Conservation (phyloP, 305 asterid species). For the Striga hermonthica region DNA sequence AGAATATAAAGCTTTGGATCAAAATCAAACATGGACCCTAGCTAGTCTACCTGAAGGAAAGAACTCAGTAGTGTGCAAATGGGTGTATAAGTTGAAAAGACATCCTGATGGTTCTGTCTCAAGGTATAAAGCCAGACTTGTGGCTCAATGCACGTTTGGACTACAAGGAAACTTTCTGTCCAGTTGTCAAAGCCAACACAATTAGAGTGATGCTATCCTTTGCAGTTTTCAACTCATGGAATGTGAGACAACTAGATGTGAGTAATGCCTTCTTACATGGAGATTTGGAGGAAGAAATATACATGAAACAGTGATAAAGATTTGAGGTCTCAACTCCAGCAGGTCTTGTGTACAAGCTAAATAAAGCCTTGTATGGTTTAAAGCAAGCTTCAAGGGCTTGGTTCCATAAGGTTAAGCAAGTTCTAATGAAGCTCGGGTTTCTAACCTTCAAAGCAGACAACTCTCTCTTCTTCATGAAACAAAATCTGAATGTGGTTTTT, state of each 20-base stretch:
- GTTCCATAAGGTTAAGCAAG: neutral
- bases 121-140: neutral
- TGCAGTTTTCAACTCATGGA: neutral
- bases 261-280: neutral
- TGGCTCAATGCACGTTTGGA: neutral
- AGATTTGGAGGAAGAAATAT: neutral
- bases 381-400: neutral
- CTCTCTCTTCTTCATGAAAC: neutral
- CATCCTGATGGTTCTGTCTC: neutral
- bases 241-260: neutral
- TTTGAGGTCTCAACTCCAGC: neutral
- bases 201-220: neutral
- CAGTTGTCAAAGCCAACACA: neutral
- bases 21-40: neutral
- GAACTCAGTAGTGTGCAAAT: neutral
- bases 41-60: neutral
- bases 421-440: neutral
- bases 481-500: neutral
- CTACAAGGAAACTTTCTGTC: neutral
- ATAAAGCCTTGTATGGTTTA: neutral
- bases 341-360: neutral
- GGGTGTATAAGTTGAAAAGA: neutral
- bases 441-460: neutral
- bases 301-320: neutral
- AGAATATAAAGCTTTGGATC: neutral